A percentile compares a stretch with the other conserved stretches of the same genome.
Conservation (phyloP, 1,284 basidiomycete species). For the Rhodotorula sp. region DNA sequence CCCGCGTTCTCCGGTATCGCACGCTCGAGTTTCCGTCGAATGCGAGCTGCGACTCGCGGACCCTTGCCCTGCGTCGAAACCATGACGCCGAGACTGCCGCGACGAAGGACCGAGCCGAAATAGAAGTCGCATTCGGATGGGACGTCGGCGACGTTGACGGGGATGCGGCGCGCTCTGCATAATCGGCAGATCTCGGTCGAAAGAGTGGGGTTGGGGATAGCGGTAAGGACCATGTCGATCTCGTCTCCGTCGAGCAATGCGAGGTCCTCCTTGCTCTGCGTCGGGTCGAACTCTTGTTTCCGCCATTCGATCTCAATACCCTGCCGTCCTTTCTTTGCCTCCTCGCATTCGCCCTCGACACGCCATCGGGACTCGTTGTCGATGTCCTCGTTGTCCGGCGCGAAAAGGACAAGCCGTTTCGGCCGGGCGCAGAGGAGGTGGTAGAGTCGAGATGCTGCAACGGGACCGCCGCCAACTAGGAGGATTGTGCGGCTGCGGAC, state of each 20-base stretch:
- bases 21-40: constrained; percentile 68
- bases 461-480: constrained; percentile 83
- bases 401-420: constrained; percentile 62
- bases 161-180: constrained; percentile 68
- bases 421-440: constrained; percentile 58
- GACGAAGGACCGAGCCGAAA: constrained; percentile 89
- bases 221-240: constrained; percentile 89
- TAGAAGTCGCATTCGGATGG: constrained; percentile 94
- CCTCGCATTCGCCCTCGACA: constrained; percentile 48
- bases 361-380: background rate
- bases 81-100: constrained; percentile 90
- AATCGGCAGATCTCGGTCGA: constrained; percentile 69
- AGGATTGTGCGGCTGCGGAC: constrained; percentile 64
- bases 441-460: constrained; percentile 74
- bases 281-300: no score
- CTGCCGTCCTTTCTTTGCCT: no score
- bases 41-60: constrained; percentile 82
- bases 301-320: no score
- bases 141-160: constrained; percentile 95
- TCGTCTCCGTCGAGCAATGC: constrained; percentile 42
- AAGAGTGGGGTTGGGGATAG: constrained; percentile 77
- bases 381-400: constrained; percentile 56
- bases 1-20: constrained; percentile 71
- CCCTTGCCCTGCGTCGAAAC: constrained; percentile 93
- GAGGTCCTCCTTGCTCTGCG: no score